Base-by-base conservation (phyloP, 1,284 basidiomycete species). In the Moesziomyces aphidis region DNA sequence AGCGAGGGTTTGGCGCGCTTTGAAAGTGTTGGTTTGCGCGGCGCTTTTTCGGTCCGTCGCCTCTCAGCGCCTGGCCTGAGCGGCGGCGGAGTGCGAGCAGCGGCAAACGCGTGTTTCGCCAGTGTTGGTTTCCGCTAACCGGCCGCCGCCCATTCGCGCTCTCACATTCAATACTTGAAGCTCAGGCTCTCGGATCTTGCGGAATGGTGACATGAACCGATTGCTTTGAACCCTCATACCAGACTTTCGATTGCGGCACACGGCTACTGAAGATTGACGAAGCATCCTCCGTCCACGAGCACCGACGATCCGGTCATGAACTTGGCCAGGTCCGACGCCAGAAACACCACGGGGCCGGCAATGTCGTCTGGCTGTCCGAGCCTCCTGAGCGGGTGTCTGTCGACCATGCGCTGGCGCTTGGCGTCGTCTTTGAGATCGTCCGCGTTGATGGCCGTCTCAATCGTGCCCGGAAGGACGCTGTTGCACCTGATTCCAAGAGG, bases 251-350 rank as follows among this genome's bases (percentile, higher is more conserved):
- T 4, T 1, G 31, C 4, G 31, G 10, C 31, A 10, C 13, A 34
- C 31, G 13, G 31, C 28, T 49, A 93, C 82, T 93, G 92, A 56
- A 93, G 87, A 71, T 92, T 92, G 39, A 93, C 92, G 71, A 92
- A 92, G 31, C 91, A 86, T 0, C 92, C 92, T 7, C 92, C 92
- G 79, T 93, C 92, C 0, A 92, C 92, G 4, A 93, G 86, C 17
- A 93, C 85, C 21, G 89, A 89, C 51, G 90, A 88, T 15, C 90
- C 91, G 1, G 90, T 91, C 53, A 79, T 89, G 82, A 93, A 93
- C 76, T 88, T 89, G 3, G 91, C 90, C 71, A 93, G 86, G 76
- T 92, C 91, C 75, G 89, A 90, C 0, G 90, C 90, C 46, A 93
- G 87, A 85, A 93, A 93, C 4, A 92, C 89, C 9, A 90, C 90